Percentiles rank a stretch among this genome's conserved stretches.
Evolutionary conservation across 2,329 filamentous ascomycete genomes (phyloP).

Genomic region (Pestalotiopsis sp.): DNA sequence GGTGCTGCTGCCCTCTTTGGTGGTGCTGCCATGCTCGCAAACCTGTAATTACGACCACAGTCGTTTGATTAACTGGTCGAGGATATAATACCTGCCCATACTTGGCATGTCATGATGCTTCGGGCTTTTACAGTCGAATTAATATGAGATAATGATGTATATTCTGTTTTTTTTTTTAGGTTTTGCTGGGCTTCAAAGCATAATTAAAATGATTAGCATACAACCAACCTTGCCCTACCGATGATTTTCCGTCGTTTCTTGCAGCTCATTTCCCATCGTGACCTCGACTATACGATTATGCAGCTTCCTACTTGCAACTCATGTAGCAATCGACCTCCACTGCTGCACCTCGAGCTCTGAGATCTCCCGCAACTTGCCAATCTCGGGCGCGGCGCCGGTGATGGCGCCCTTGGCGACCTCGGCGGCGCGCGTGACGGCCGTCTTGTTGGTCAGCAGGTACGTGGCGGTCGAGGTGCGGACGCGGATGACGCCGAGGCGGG

Average conservation of each 20-base stretch:
- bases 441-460: slow-evolving; percentile 68
- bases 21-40: slow-evolving; percentile 25
- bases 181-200: too few relatives aligned
- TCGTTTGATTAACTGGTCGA: not conserved
- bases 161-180: too few relatives aligned
- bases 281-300: not conserved
- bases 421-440: slow-evolving; percentile 62
- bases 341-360: slow-evolving; percentile 65
- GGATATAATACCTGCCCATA: not conserved
- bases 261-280: not conserved
- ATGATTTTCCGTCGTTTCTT: not conserved
- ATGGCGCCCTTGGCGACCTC: slow-evolving; percentile 77
- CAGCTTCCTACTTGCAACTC: not conserved
- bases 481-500: slow-evolving; percentile 79
- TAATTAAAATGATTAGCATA: too few relatives aligned
- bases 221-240: too few relatives aligned
- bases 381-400: slow-evolving; percentile 69
- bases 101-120: not conserved
- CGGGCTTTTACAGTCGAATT: not conserved
- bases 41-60: slow-evolving; percentile 16
- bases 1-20: slow-evolving; percentile 36
- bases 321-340: slow-evolving; percentile 48
- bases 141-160: not conserved
- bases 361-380: slow-evolving; percentile 79
- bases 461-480: slow-evolving; percentile 75